Percentiles rank a stretch among this genome's conserved stretches.
Conservation (phyloP, 2,329 filamentous ascomycete genomes). For the Sporothrix brunneoviolacea region DNA sequence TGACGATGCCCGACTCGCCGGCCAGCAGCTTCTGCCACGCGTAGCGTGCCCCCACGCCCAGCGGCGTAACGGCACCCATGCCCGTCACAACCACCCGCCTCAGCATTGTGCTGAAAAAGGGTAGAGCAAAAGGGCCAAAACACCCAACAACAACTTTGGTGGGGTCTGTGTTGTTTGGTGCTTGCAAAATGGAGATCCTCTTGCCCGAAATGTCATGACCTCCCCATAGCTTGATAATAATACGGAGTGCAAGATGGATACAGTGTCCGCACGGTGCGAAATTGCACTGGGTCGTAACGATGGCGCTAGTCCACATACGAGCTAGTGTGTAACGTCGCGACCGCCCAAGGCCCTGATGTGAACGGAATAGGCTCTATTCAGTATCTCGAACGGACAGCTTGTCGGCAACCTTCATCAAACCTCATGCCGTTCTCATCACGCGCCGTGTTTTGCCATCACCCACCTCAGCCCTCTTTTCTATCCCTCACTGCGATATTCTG, state of each 20-base stretch:
- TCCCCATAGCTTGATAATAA: not conserved
- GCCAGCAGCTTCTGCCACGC: conserved; percentile 79
- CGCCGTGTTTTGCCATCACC: too few species aligned
- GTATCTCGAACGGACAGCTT: conserved; percentile 9
- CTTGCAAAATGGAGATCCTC: conserved; percentile 1
- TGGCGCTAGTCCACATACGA: not conserved
- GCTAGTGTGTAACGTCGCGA: conserved; percentile 3
- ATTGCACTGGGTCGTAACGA: not conserved
- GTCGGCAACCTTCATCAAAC: not conserved
- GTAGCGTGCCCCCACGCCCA: conserved; percentile 69
- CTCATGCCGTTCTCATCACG: conserved; percentile 1
- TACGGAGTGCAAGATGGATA: conserved; percentile 1
- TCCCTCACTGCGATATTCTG: too few species aligned
- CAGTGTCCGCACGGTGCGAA: conserved; percentile 10
- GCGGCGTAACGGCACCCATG: conserved; percentile 72
- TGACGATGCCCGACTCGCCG: conserved; percentile 73
- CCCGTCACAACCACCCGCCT: conserved; percentile 78
- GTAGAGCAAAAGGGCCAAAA: not conserved
- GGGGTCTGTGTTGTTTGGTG: not conserved
- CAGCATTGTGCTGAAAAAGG: conserved; percentile 18
- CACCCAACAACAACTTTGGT: not conserved
- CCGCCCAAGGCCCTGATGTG: too few species aligned
- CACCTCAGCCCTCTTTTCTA: too few species aligned
- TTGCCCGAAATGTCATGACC: not conserved
- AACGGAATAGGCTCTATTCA: conserved; percentile 14